Percentiles rank a stretch among this genome's conserved stretches.
phyloP scores from a whole-genome alignment of 2,329 filamentous ascomycete species.

The Westerdykella aurantiaca region DNA sequence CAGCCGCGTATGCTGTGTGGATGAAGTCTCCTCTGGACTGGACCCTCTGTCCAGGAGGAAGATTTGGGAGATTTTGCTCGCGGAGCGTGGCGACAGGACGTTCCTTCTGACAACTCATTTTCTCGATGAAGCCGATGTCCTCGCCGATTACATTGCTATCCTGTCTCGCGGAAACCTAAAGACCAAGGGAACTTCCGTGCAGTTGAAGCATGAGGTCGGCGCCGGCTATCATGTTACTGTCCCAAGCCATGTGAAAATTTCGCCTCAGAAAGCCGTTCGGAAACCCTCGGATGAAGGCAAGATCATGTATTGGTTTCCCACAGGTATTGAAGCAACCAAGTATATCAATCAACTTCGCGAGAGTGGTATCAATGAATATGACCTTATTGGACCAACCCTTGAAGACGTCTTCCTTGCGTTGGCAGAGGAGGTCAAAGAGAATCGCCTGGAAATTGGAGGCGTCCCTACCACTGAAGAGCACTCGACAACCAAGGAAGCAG shows the following conservation, averaged over 20 bases:
- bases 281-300: constrained; percentile 54
- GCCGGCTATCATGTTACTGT: constrained; percentile 70
- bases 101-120: constrained; percentile 91
- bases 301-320: constrained; percentile 64
- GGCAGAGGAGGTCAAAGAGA: constrained; percentile 67
- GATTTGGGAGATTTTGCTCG: constrained; percentile 88
- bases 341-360: constrained; percentile 66
- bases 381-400: constrained; percentile 81
- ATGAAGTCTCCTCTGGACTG: constrained; percentile 84
- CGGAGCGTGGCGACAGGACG: constrained; percentile 73
- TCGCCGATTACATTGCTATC: constrained; percentile 84
- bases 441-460: constrained; percentile 32
- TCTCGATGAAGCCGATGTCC: constrained; percentile 83
- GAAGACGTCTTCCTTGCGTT: constrained; percentile 88
- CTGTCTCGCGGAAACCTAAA: constrained; percentile 78
- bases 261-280: constrained; percentile 41
- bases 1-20: constrained; percentile 80
- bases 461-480: constrained; percentile 14
- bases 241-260: constrained; percentile 39
- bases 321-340: constrained; percentile 63
- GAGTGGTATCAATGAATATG: constrained; percentile 66
- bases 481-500: constrained; percentile 15
- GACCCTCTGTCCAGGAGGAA: constrained; percentile 82
- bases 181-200: constrained; percentile 76
- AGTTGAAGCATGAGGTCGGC: constrained; percentile 74